Percentiles rank a stretch among this genome's conserved stretches.
These are phyloP conservation scores for Rhodotorula mucilaginosa DNA, from an alignment of 1,284 basidiomycete species.

Conservation along the genomic window DNA sequence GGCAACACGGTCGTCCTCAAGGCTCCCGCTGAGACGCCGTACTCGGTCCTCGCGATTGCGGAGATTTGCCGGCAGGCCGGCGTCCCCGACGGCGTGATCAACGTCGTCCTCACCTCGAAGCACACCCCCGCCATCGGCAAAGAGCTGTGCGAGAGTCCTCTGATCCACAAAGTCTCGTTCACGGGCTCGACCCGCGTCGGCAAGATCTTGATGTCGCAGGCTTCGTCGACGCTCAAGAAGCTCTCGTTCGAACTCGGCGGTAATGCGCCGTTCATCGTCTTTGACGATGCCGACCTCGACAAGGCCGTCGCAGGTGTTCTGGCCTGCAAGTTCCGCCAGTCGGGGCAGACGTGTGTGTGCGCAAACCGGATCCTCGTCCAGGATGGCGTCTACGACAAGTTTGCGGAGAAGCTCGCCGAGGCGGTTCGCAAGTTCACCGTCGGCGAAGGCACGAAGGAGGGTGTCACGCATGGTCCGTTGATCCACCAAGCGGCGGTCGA, in stretches of 20 bases:
- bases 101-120: slow-evolving; percentile 79
- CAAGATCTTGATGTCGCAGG: slow-evolving; percentile 80
- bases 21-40: slow-evolving; percentile 92
- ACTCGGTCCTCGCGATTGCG: slow-evolving; percentile 81
- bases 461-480: slow-evolving; percentile 81
- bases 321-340: slow-evolving; percentile 73
- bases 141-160: slow-evolving; percentile 53
- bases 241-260: slow-evolving; percentile 56
- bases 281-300: slow-evolving; percentile 92
- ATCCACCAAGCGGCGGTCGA: slow-evolving; percentile 81
- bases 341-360: slow-evolving; percentile 67
- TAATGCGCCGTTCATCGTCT: slow-evolving; percentile 92
- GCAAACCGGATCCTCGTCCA: slow-evolving; percentile 44
- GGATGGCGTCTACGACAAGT: slow-evolving; percentile 74
- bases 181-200: slow-evolving; percentile 83
- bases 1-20: slow-evolving; percentile 95
- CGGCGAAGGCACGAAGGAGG: slow-evolving; percentile 74
- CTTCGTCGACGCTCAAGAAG: slow-evolving; percentile 88
- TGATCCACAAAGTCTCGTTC: slow-evolving; percentile 80
- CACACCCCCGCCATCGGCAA: slow-evolving; percentile 77
- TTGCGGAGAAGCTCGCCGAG: slow-evolving; percentile 74
- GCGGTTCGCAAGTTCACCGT: slow-evolving; percentile 86
- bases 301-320: slow-evolving; percentile 69
- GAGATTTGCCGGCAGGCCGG: slow-evolving; percentile 73
- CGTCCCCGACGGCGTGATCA: slow-evolving; percentile 90